Percentiles rank a stretch among this genome's conserved stretches.
These are phyloP conservation scores for Microdochium bolleyi DNA, from an alignment of 2,329 filamentous ascomycete species.

Conservation along the genomic window DNA sequence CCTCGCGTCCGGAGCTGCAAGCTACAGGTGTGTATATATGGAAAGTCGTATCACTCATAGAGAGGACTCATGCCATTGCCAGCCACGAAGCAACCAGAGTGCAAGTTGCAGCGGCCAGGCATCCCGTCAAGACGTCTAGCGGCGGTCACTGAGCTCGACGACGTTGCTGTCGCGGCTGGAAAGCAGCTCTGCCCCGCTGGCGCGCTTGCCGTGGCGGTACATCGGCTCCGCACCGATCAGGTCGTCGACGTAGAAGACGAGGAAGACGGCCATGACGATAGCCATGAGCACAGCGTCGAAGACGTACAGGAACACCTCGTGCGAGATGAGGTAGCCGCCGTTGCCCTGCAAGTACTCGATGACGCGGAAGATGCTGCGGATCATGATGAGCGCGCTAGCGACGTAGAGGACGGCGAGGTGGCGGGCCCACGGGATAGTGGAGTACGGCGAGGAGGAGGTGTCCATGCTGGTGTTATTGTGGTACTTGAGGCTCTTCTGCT, in stretches of 20 bases:
- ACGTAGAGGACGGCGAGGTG: conserved; percentile 21
- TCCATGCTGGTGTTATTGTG: background rate
- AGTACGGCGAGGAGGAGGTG: conserved; percentile 20
- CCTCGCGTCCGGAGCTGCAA: background rate
- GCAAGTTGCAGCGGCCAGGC: background rate
- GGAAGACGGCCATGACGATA: conserved; percentile 28
- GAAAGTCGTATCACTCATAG: background rate
- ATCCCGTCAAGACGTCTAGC: background rate
- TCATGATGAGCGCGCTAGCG: conserved; percentile 29
- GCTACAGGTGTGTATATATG: background rate
- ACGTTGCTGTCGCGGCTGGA: background rate
- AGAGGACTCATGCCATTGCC: background rate
- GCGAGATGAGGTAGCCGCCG: conserved; percentile 27
- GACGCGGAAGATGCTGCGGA: conserved; percentile 36
- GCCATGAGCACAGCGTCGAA: conserved; percentile 34
- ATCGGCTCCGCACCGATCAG: background rate
- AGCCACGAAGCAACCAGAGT: background rate
- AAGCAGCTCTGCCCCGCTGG: background rate
- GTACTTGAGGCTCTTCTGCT: conserved; percentile 3
- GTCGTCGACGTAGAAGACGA: conserved; percentile 8
- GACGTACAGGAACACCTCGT: conserved; percentile 33
- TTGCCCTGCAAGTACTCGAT: conserved; percentile 37
- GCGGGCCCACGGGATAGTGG: conserved; percentile 15
- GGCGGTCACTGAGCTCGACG: background rate
- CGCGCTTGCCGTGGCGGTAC: background rate